Percentiles rank a stretch among this genome's conserved stretches.
Conservation (phyloP, 1,284 basidiomycete species). For the Sporisorium reilianum region DNA sequence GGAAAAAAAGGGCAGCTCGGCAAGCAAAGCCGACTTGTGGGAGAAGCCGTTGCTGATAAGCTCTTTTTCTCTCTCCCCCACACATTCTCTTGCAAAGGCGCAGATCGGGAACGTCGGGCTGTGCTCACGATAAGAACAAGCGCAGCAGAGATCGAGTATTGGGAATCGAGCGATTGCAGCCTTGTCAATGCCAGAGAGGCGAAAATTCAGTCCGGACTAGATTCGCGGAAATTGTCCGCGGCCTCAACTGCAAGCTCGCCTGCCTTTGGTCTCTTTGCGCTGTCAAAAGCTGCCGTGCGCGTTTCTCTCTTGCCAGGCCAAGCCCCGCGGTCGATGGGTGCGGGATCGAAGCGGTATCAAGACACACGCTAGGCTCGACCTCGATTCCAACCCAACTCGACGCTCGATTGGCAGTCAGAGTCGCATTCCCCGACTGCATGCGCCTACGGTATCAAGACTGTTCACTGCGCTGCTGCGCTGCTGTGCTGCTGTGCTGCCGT, state of each 20-base stretch:
- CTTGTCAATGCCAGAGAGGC: slow-evolving; percentile 10
- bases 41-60: not conserved
- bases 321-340: slow-evolving; percentile 7
- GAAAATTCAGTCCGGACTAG: slow-evolving; percentile 36
- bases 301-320: not conserved
- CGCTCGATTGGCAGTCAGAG: not conserved
- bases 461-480: not conserved
- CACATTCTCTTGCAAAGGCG: too few relatives aligned
- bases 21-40: not conserved
- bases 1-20: not conserved
- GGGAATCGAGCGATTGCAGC: not conserved
- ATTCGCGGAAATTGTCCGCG: slow-evolving; percentile 32
- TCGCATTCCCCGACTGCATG: not conserved
- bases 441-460: not conserved
- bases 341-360: not conserved
- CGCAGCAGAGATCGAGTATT: not conserved
- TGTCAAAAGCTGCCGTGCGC: not conserved
- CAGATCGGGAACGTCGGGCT: not conserved
- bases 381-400: not conserved
- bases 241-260: not conserved
- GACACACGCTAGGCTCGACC: not conserved
- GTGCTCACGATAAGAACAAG: too few relatives aligned
- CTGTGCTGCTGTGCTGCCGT: not conserved
- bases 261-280: not conserved
- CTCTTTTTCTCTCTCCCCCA: not conserved